A percentile compares a stretch with the other conserved stretches of the same genome.
Conservation (phyloP, 1,139 yeast species). For the Yamadazyma pseudoaaseri region DNA sequence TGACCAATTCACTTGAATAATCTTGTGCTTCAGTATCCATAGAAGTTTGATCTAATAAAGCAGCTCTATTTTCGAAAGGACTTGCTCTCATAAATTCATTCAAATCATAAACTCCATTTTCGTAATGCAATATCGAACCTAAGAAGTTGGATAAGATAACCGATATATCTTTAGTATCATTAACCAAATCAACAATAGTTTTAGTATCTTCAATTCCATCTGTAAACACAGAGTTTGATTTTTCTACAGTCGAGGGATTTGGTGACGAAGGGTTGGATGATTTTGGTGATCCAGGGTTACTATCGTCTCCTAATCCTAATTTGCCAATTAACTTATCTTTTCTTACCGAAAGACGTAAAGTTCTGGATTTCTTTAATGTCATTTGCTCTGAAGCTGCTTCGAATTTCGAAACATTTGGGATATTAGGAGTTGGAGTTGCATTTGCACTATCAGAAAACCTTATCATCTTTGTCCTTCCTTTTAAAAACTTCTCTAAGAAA, state of each 20-base stretch:
- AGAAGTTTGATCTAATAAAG: constrained; percentile 23
- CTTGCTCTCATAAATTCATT: constrained; percentile 43
- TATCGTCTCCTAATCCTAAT: constrained; percentile 14
- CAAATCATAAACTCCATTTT: constrained; percentile 49
- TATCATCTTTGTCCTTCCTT: constrained; percentile 21
- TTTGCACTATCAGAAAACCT: constrained; percentile 16
- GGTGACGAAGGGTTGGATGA: constrained; percentile 6
- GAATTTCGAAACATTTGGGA: constrained; percentile 2
- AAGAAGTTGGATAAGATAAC: constrained; percentile 62
- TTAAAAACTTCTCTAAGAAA: constrained; percentile 28
- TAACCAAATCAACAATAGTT: constrained; percentile 41
- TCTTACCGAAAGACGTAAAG: constrained; percentile 31
- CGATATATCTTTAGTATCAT: constrained; percentile 35
- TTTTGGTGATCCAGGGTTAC: constrained; percentile 8
- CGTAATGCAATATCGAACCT: constrained; percentile 64
- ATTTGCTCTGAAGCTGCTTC: constrained; percentile 12
- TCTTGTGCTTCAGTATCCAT: constrained; percentile 23
- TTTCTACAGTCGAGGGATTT: constrained; percentile 3
- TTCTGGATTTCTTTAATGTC: constrained; percentile 30
- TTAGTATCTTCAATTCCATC: constrained; percentile 37
- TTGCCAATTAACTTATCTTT: constrained; percentile 22
- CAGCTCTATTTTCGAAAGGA: constrained; percentile 38
- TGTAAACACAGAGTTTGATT: constrained; percentile 6
- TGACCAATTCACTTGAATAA: constrained; percentile 53
- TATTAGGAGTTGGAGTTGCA: constrained; percentile 5